These are phyloP conservation scores for Avena sativa DNA, from an alignment of 176 grass and related monocot species.

Conservation along the genomic window DNA sequence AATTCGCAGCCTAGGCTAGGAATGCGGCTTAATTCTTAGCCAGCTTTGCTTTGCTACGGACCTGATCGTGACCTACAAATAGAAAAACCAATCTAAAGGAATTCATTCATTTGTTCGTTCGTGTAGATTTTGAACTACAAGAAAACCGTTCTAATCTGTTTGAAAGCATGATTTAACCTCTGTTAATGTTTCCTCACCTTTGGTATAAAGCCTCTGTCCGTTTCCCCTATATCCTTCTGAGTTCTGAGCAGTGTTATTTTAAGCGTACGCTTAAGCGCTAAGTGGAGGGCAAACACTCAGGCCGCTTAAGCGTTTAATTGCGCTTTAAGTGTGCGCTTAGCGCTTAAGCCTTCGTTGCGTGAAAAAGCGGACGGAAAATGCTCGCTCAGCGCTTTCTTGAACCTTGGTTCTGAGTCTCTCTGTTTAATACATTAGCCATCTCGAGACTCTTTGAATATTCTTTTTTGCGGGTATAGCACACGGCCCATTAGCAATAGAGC, in stretches of 20 bases:
- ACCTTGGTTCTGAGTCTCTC: background rate
- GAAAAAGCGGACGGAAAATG: too few relatives aligned
- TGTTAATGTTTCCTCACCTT: background rate
- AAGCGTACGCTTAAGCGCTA: too few relatives aligned
- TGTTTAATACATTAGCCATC: background rate
- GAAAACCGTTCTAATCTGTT: background rate
- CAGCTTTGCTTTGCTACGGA: background rate
- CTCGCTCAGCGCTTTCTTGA: too few relatives aligned
- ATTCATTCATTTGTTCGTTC: background rate
- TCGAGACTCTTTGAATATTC: background rate
- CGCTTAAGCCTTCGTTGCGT: too few relatives aligned
- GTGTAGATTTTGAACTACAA: background rate
- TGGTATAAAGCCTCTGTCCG: background rate
- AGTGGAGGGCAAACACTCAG: too few relatives aligned
- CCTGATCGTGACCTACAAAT: background rate
- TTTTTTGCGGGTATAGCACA: too few relatives aligned
- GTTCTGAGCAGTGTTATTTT: too few relatives aligned
- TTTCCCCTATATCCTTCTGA: background rate
- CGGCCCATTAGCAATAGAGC: background rate
- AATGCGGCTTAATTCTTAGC: background rate
- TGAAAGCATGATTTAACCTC: background rate
- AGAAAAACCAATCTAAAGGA: background rate
- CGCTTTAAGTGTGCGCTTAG: too few relatives aligned
- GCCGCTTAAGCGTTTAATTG: too few relatives aligned
- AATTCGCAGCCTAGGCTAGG: background rate